These are phyloP conservation scores for Lactarius hatsudake DNA, from an alignment of 768 basidiomycete species.

Conservation along the genomic window DNA sequence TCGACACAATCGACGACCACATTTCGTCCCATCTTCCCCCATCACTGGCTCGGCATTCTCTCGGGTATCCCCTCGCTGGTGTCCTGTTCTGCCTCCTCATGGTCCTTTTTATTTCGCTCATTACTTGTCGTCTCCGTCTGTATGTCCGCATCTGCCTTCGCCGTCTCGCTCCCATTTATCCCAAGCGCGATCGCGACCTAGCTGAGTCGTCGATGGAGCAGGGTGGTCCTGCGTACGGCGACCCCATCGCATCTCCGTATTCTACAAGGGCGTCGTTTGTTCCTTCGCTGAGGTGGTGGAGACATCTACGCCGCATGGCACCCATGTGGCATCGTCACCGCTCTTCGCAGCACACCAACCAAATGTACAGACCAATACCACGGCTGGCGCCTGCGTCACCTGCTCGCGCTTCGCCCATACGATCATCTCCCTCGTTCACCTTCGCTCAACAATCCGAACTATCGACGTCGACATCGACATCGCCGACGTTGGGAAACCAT, in stretches of 20 bases:
- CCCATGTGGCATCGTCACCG: conserved; percentile 25
- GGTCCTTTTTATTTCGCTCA: conserved; percentile 41
- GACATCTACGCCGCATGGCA: conserved; percentile 15
- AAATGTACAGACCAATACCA: conserved; percentile 20
- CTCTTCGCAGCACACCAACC: conserved; percentile 15
- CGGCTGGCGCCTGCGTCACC: conserved; percentile 33
- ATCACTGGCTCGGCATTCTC: conserved; percentile 56
- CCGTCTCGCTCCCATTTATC: conserved; percentile 15
- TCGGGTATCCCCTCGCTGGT: conserved; percentile 72
- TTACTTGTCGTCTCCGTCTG: conserved; percentile 58
- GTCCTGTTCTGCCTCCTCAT: conserved; percentile 53
- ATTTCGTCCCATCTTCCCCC: conserved; percentile 66
- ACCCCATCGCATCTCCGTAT: conserved; percentile 11
- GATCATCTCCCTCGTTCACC: conserved; percentile 30
- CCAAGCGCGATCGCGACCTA: conserved; percentile 31
- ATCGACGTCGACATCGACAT: conserved; percentile 18
- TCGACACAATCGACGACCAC: conserved; percentile 60
- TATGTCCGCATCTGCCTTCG: conserved; percentile 46
- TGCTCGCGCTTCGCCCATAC: conserved; percentile 31
- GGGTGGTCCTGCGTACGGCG: conserved; percentile 27
- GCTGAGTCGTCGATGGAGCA: conserved; percentile 36
- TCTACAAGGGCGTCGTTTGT: conserved; percentile 5
- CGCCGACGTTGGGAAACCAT: conserved; percentile 22
- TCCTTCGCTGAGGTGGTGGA: conserved; percentile 9
- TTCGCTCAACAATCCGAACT: conserved; percentile 16